phyloP scores from a whole-genome alignment of 1,139 yeast genomes.

The Pichia cactophila region DNA sequence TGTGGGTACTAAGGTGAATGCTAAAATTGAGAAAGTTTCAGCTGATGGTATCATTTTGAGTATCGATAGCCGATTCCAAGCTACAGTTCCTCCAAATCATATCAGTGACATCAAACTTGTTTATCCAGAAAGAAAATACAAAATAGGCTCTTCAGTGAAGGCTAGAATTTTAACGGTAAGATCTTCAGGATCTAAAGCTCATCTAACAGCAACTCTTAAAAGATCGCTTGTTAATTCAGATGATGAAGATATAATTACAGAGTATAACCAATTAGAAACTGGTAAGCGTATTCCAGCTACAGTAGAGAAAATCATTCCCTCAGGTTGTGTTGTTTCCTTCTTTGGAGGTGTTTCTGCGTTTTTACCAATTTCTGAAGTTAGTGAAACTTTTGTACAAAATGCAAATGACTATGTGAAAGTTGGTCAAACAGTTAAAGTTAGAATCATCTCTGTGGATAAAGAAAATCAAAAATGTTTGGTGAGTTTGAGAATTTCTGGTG shows the following conservation, averaged over 20 bases:
- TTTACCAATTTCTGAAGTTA: conserved; percentile 79
- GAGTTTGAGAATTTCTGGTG: conserved; percentile 62
- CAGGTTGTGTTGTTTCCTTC: conserved; percentile 79
- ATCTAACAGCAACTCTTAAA: conserved; percentile 63
- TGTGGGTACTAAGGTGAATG: conserved; percentile 57
- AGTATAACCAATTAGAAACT: conserved; percentile 44
- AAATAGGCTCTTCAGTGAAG: conserved; percentile 70
- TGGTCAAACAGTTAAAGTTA: conserved; percentile 80
- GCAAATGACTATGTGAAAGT: conserved; percentile 72
- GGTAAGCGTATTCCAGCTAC: conserved; percentile 71
- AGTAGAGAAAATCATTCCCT: conserved; percentile 60
- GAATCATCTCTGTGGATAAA: conserved; percentile 51
- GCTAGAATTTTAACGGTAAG: conserved; percentile 51
- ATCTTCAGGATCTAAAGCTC: conserved; percentile 29
- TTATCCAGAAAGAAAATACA: conserved; percentile 88
- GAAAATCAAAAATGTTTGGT: conserved; percentile 55
- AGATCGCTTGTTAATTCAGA: conserved; percentile 75
- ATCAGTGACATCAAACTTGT: conserved; percentile 78
- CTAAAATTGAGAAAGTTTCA: conserved; percentile 55
- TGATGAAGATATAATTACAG: conserved; percentile 48
- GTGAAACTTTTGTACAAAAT: conserved; percentile 75
- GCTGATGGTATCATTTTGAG: conserved; percentile 64
- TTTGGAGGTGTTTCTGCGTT: conserved; percentile 75
- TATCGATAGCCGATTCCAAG: conserved; percentile 61
- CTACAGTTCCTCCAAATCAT: conserved; percentile 66